Base-by-base conservation (phyloP, 1,284 basidiomycete species). In the Trametes hirsuta region DNA sequence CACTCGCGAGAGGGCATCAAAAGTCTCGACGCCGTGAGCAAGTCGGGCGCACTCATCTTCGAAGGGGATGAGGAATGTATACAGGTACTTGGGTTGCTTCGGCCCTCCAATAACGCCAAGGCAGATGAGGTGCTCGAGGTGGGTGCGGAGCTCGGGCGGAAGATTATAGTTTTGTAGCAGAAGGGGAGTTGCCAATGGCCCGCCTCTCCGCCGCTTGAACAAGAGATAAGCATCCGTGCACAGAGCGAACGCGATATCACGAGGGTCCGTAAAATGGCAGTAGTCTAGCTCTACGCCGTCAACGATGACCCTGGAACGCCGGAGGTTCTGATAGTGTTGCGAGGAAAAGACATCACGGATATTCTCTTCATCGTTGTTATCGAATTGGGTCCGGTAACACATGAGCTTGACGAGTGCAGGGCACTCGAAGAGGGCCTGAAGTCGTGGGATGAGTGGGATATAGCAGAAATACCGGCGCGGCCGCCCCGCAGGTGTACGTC, bases 91-190 rank as follows among this genome's bases (percentile, higher is more conserved):
- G 0, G 78, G 78, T 48, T 77, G 76, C 15, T 75, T 75, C 0
- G 78, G 81, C 0, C 79, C 78, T 2, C 79, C 78, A 52, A 81
- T 75, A 6, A 77, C 67, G 14, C 77, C 75, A 14, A 79, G 40
- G 37, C 62, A 68, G 0, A 81, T 54, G 9, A 76, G 66, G 55
- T 77, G 66, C 3, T 72, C 53, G 3, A 70, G 61, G 37, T 73
- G 74, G 44, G 74, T 69, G 6, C 68, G 69, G 4, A 68, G 55
- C 3, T 75, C 71, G 5, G 77, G 77, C 1, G 74, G 72, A 4
- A 81, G 70, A 47, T 75, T 80, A 58, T 76, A 76, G 59, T 75
- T 76, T 61, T 76, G 74, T 1, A 79, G 47, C 24, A 81, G 65
- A 11, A 81, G 55, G 0, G 79, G 78, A 78, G 78, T 80, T 1